Evolutionary conservation across 768 basidiomycete species (phyloP), one percentile per base, ranked within the genome.

Genomic region (Auricularia heimuer): DNA sequence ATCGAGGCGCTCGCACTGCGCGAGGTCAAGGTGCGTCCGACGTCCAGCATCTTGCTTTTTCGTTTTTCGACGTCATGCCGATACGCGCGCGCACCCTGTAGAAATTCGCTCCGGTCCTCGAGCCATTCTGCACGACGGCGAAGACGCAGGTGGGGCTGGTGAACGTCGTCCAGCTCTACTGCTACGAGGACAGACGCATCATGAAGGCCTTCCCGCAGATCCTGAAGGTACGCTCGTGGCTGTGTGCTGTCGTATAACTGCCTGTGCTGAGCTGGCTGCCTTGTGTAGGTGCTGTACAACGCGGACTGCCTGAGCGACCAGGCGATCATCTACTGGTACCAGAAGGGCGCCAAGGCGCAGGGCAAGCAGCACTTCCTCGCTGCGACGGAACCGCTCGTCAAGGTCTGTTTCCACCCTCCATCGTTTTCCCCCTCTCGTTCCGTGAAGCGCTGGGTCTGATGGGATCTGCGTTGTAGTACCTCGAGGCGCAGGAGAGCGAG

Each of bases 311-410:
- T 98, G 70, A 91, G 94, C 64, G 94, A 95, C 72, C 89, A 95
- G 73, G 94, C 95, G 67, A 95, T 99, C 72, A 89, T 98, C 66
- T 98, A 97, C 76, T 99, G 96, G 96, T 81, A 93, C 77, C 88
- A 92, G 78, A 99, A 99, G 78, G 96, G 97, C 62, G 90, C 94
- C 61, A 97, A 94, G 77, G 85, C 93, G 0, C 92, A 98, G 75
- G 96, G 95, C 61, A 87, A 89, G 72, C 94, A 97, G 75, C 90
- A 94, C 75, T 98, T 99, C 82, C 78, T 98, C 70, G 95, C 92
- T 78, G 85, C 81, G 65, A 89, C 92, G 0, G 90, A 91, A 72
- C 73, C 90, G 18, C 81, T 98, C 45, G 94, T 98, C 73, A 96
- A 97, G 83, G 94, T 86, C 71, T 62, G 76, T 72, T 62, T 47